A percentile compares a stretch with the other conserved stretches of the same genome.
phyloP scores from a whole-genome alignment of 1,284 basidiomycete genomes.

The Cutaneotrichosporon daszewskae region DNA sequence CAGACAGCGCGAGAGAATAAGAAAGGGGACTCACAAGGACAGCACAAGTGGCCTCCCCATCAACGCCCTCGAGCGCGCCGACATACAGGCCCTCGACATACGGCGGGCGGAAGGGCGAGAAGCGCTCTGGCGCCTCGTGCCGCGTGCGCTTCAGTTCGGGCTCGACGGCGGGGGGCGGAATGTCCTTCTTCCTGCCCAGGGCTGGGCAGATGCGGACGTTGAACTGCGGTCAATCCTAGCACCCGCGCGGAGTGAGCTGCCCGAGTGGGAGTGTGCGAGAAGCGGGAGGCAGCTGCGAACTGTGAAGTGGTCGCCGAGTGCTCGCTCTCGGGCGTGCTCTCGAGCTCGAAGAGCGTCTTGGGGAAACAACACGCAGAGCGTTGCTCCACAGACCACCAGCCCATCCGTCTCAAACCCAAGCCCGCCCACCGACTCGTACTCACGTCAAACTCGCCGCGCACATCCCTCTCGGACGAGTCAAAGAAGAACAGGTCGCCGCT shows the following conservation, averaged over 20 bases:
- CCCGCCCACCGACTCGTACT: not conserved
- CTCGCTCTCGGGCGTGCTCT: no score
- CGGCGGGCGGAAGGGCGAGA: constrained; percentile 72
- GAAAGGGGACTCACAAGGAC: constrained; percentile 58
- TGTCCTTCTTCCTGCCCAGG: constrained; percentile 59
- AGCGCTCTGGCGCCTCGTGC: constrained; percentile 9
- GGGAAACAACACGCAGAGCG: no score
- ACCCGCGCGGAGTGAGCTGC: not conserved
- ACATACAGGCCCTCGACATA: constrained; percentile 67
- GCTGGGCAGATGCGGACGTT: constrained; percentile 74
- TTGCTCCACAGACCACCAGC: no score
- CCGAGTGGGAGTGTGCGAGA: not conserved
- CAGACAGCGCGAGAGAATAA: no score
- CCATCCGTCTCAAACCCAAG: no score
- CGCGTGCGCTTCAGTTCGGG: constrained; percentile 33
- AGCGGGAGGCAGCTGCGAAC: not conserved
- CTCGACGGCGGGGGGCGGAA: not conserved
- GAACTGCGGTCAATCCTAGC: constrained; percentile 66
- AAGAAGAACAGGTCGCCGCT: constrained; percentile 70
- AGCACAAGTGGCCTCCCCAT: constrained; percentile 61
- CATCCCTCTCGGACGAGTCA: constrained; percentile 59
- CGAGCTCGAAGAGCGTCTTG: no score
- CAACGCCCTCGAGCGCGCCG: constrained; percentile 62
- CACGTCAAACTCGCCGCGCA: constrained; percentile 33
- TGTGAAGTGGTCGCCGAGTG: no score